Evolutionary conservation across 768 basidiomycete genomes (phyloP).

Genomic region (Termitomyces sp.): DNA sequence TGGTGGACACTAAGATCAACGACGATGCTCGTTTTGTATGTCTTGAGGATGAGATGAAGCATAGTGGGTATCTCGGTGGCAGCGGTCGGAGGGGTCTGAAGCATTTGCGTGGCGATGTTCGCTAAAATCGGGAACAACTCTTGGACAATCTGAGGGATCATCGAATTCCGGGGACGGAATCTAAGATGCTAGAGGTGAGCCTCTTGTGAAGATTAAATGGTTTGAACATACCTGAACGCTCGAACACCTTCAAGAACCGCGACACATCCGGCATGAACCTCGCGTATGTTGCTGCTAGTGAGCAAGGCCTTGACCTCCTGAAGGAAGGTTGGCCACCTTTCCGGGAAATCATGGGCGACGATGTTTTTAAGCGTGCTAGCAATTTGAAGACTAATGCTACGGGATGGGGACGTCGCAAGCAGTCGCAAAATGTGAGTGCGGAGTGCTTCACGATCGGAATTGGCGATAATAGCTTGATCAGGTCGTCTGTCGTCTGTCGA

Average conservation of each 20-base stretch:
- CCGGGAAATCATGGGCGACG: constrained; percentile 76
- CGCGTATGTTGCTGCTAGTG: constrained; percentile 58
- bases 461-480: constrained; percentile 61
- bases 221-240: constrained; percentile 60
- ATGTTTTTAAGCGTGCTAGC: constrained; percentile 71
- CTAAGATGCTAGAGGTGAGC: constrained; percentile 32
- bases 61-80: constrained; percentile 77
- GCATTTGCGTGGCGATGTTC: constrained; percentile 67
- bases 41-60: constrained; percentile 84
- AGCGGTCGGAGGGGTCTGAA: constrained; percentile 59
- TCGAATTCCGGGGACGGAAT: constrained; percentile 64
- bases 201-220: not conserved
- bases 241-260: constrained; percentile 76
- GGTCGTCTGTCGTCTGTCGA: constrained; percentile 38
- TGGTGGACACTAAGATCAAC: constrained; percentile 72
- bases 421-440: constrained; percentile 66
- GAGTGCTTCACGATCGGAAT: constrained; percentile 72
- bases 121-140: constrained; percentile 76
- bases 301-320: constrained; percentile 66
- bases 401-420: constrained; percentile 64
- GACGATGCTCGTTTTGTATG: constrained; percentile 82
- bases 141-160: constrained; percentile 56
- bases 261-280: constrained; percentile 81
- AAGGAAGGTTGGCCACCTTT: constrained; percentile 69
- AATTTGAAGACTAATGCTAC: constrained; percentile 73